Base-by-base conservation (phyloP, 179 eudicot genomes). In the Patellifolia procumbens region DNA sequence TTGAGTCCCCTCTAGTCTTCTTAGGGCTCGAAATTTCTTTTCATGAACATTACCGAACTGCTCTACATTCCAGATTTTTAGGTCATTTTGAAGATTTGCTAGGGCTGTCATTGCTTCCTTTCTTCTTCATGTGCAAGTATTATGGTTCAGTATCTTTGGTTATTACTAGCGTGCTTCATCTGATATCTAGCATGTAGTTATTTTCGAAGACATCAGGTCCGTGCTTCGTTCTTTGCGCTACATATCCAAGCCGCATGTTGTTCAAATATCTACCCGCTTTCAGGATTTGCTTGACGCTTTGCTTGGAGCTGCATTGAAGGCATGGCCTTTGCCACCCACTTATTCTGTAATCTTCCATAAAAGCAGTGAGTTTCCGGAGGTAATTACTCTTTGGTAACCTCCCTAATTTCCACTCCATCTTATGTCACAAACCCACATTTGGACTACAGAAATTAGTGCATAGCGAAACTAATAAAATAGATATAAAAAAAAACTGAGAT, bases 291-390 rank as follows among this genome's bases (percentile, higher is more conserved):
- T 77, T 61, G 68, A 78, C 42, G 62, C n/a, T n/a, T n/a, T n/a
- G n/a, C n/a, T n/a, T n/a, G n/a, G n/a, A n/a, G n/a, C 49, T 48
- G 68, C 76, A 37, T 62, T 81, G n/a, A 61, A 42, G 59, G 20
- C 55, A 68, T 73, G 65, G n/a, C 74, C 60, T 56, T 73, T 48
- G 19, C 56, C 76, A 60, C 16, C 76, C 5, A 39, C 43, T 39
- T 26, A 73, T 42, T 67, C 60, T 48, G 49, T 81, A 20, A 39
- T 72, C 65, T 77, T 78, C 43, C 74, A 46, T 32, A 2, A n/a
- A 45, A 70, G 43, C 64, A 81, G 80, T 66, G 78, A 68, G 39
- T 81, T 81, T 67, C 59, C 77, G 7, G 32, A 81, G 84, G 84
- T 81, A 77, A 17, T 56, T 26, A 26, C 4, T 67, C 32, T 12